Evolutionary conservation across 1,284 basidiomycete genomes (phyloP), one percentile per base, ranked within the genome.

Genomic region (Xanthoconium separans): DNA sequence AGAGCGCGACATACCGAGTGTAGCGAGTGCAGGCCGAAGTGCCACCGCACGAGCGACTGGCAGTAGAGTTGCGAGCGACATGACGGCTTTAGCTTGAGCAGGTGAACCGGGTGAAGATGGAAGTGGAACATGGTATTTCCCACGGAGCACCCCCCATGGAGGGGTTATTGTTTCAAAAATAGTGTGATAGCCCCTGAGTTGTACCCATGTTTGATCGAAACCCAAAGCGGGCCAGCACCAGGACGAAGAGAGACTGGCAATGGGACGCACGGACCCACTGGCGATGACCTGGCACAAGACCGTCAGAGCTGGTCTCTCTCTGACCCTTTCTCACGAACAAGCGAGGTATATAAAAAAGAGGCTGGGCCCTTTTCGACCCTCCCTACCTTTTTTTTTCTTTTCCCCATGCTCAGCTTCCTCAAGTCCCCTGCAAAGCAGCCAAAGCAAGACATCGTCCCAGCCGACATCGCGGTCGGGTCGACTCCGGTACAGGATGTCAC

Each of bases 51-150:
- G 77, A 0, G 50, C 40, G 16, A 51, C 58, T 63, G 39, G 20
- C 10, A 20, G 18, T 56, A 83, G 66, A 37, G 75, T 65, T 55
- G 67, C 61, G 65, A 81, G 73, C 61, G 81, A 79, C 82, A 85
- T 85, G 31, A 27, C 5, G 59, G 22, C n/a, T n/a, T n/a, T n/a
- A 62, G 34, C 12, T 9, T 16, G 4, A 57, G 24, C 30, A 31
- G n/a, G 36, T 22, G 6, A 40, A 41, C 36, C 50, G 31, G 20
- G 13, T 1, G 29, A 36, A 15, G 10, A 55, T 33, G 48, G 37
- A 15, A n/a, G 22, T 16, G 9, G 1, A n/a, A 5, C 3, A 16
- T 9, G 1, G 3, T 9, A 0, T 2, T 58, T 63, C 57, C 34
- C 53, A 65, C 61, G 39, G 16, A 27, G 11, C 37, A 65, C 65